These are phyloP conservation scores for Leptographium flavum DNA, from an alignment of 2,329 filamentous ascomycete species.

Conservation along the genomic window DNA sequence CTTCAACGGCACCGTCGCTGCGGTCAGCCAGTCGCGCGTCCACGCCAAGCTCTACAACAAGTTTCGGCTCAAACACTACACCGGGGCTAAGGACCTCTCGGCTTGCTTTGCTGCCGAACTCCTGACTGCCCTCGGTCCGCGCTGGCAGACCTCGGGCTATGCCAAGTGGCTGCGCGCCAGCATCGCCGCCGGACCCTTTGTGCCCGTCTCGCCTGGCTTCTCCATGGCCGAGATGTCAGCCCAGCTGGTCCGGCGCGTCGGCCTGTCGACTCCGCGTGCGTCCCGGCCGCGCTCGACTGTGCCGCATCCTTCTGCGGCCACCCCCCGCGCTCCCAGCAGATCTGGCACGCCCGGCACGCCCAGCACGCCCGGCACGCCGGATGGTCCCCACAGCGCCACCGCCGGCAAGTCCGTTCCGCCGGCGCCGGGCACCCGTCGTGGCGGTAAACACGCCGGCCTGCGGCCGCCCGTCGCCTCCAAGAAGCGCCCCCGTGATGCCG, in stretches of 20 bases:
- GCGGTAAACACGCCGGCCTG: slow-evolving; percentile 29
- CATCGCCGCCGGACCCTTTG: slow-evolving; percentile 16
- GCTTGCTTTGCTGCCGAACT: slow-evolving; percentile 30
- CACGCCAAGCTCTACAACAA: slow-evolving; percentile 20
- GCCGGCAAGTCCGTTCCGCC: slow-evolving; percentile 9
- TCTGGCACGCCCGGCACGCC: no score
- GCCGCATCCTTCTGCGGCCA: background rate
- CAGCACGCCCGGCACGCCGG: no score
- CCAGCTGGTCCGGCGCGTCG: slow-evolving; percentile 13
- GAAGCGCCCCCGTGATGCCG: slow-evolving; percentile 26
- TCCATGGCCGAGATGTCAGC: slow-evolving; percentile 12
- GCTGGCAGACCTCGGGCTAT: slow-evolving; percentile 19
- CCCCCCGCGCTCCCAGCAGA: no score
- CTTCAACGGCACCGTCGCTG: slow-evolving; percentile 13
- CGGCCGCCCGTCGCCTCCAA: slow-evolving; percentile 26
- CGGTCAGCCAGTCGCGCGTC: slow-evolving; percentile 16
- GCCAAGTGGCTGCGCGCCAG: slow-evolving; percentile 20
- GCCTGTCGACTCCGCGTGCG: background rate
- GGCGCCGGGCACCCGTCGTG: background rate
- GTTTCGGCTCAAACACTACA: slow-evolving; percentile 27
- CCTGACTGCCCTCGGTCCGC: slow-evolving; percentile 18
- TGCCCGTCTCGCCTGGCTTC: slow-evolving; percentile 13
- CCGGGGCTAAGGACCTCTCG: slow-evolving; percentile 23
- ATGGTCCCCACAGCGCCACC: background rate
- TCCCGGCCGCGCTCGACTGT: background rate